Base-by-base conservation (phyloP, 805 yeast species). In the Kuraishia floccosa region DNA sequence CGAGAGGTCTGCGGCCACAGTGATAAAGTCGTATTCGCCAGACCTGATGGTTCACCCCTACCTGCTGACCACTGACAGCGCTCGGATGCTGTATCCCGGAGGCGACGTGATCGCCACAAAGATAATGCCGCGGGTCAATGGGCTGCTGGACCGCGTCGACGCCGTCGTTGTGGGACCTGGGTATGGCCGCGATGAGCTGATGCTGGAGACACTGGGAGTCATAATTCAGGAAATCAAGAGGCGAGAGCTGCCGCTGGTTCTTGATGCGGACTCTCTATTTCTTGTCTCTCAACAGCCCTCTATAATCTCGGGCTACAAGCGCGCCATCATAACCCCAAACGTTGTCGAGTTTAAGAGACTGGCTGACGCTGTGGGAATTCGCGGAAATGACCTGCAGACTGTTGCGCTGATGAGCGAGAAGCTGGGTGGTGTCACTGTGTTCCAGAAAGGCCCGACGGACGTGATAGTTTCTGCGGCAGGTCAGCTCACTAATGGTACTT, bases 21-120 rank as follows among this genome's bases (percentile, higher is more conserved):
- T 84, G 5, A 85, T 89, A 46, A 89, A 89, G 54, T 56, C 77
- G 18, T 91, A 91, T 54, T 72, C 93, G 5, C 97, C 98, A 0
- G 86, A 89, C 47, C 57, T 89, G 30, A 91, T 89, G 96, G 94
- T 91, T 1, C 97, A 91, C 58, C 97, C 97, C 1, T 85, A 84
- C 49, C 49, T 87, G 40, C 64, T 57, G 34, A 86, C 75, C 42
- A 46, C 62, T 34, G 35, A 36, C 10, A 54, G 50, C 29, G n/a
- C n/a, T n/a, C n/a, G n/a, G n/a, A n/a, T n/a, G n/a, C n/a, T n/a
- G n/a, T 50, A 49, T 25, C 56, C 57, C 6, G 27, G 29, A 4
- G 31, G 30, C 6, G 17, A n/a, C 24, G 24, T 19, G 9, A 16
- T 17, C 7, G 41, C 41, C 32, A 25, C 39, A 11, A 54, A 61